Percentiles rank a stretch among this genome's conserved stretches.
Evolutionary conservation across 805 yeast genomes (phyloP).

Genomic region (Candida sphagnicola): DNA sequence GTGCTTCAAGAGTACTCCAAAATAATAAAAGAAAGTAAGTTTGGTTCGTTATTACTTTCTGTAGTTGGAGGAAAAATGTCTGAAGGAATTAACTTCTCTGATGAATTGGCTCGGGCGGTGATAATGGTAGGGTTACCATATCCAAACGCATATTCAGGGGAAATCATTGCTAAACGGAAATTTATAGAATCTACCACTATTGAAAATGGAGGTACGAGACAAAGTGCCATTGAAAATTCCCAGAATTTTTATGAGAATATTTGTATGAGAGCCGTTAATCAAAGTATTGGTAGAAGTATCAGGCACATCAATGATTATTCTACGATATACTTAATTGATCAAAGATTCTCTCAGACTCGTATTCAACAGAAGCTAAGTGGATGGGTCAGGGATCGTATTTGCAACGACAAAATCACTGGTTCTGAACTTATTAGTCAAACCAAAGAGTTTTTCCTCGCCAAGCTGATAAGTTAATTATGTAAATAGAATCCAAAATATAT

Average conservation of each 20-base stretch:
- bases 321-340: conserved; percentile 66
- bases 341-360: conserved; percentile 44
- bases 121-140: conserved; percentile 85
- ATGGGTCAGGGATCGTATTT: conserved; percentile 55
- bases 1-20: conserved; percentile 50
- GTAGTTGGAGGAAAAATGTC: conserved; percentile 93
- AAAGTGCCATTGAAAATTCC: conserved; percentile 46
- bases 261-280: conserved; percentile 90
- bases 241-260: conserved; percentile 70
- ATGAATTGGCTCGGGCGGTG: conserved; percentile 82
- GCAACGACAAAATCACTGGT: conserved; percentile 4
- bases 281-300: conserved; percentile 88
- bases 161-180: conserved; percentile 64
- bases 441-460: conserved; percentile 23
- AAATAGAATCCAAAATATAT: no score
- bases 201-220: conserved; percentile 42
- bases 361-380: conserved; percentile 61
- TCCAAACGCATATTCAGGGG: conserved; percentile 82
- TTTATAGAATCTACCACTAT: conserved; percentile 56
- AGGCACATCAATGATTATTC: conserved; percentile 83
- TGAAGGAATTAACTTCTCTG: conserved; percentile 90
- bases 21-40: conserved; percentile 24
- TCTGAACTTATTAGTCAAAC: conserved; percentile 18
- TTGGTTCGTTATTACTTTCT: conserved; percentile 69
- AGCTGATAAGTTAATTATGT: not conserved